A percentile compares a stretch with the other conserved stretches of the same genome.
These are phyloP conservation scores for Antitrichia curtipendula DNA, from an alignment of 225 moss, liverwort and hornwort species.

Conservation along the genomic window DNA sequence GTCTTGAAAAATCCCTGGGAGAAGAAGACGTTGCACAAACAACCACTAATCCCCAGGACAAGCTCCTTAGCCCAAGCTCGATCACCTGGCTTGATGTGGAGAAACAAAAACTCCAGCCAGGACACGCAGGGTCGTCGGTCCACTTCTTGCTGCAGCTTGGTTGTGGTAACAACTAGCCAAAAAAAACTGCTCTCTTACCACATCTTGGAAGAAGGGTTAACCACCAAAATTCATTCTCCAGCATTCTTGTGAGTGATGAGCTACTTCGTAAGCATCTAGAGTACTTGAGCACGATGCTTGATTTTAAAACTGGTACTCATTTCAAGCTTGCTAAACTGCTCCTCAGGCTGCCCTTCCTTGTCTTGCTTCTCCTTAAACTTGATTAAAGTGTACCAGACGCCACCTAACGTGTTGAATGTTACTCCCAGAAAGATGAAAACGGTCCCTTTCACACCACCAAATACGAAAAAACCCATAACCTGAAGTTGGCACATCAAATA, in stretches of 20 bases:
- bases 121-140: neutral
- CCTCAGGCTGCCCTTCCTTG: slow-evolving; percentile 5
- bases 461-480: slow-evolving; percentile 51
- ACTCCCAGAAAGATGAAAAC: slow-evolving; percentile 45
- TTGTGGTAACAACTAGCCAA: neutral
- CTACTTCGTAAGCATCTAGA: neutral
- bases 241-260: neutral
- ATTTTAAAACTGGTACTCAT: slow-evolving; percentile 10
- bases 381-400: slow-evolving; percentile 48
- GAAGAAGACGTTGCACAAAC: neutral
- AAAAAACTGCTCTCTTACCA: neutral
- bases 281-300: neutral
- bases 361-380: slow-evolving; percentile 31
- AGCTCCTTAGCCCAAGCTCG: neutral
- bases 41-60: neutral
- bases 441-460: slow-evolving; percentile 50
- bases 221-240: neutral
- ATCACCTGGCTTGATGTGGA: neutral
- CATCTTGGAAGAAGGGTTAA: neutral
- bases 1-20: neutral
- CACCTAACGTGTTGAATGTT: slow-evolving; percentile 44
- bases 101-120: neutral
- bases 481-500: neutral
- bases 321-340: slow-evolving; percentile 7
- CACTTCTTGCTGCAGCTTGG: neutral